Evolutionary conservation across 805 yeast genomes (phyloP).

Genomic region (Phaffomyces thermotolerans): DNA sequence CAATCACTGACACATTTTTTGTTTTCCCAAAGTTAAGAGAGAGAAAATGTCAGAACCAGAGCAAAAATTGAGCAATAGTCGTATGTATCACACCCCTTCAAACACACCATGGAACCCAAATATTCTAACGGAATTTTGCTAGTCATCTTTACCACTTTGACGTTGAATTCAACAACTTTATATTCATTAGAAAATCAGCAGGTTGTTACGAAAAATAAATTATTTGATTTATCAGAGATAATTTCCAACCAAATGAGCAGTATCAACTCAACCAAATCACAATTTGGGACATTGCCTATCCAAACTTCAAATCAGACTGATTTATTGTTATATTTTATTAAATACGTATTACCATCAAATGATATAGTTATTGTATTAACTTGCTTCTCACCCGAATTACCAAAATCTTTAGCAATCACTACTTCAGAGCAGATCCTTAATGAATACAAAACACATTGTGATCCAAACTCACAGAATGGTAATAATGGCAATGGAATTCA

Average conservation of each 20-base stretch:
- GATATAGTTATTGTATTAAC: slow-evolving; percentile 20
- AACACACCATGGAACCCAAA: not conserved
- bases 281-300: slow-evolving; percentile 22
- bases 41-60: slow-evolving; percentile 1
- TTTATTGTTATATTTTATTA: slow-evolving; percentile 15
- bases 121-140: not conserved
- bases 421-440: slow-evolving; percentile 30
- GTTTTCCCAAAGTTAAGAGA: not conserved
- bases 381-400: slow-evolving; percentile 13
- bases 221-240: slow-evolving; percentile 43
- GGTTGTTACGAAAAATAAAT: slow-evolving; percentile 33
- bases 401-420: slow-evolving; percentile 16
- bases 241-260: slow-evolving; percentile 47
- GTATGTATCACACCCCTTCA: slow-evolving; percentile 1
- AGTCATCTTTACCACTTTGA: slow-evolving; percentile 40
- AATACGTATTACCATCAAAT: slow-evolving; percentile 16
- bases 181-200: slow-evolving; percentile 48
- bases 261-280: slow-evolving; percentile 39
- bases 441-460: slow-evolving; percentile 37
- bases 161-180: slow-evolving; percentile 50
- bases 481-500: slow-evolving; percentile 27
- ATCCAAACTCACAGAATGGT: not conserved
- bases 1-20: not conserved
- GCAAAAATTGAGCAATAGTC: slow-evolving; percentile 4
- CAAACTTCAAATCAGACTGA: slow-evolving; percentile 4